Percentiles rank a stretch among this genome's conserved stretches.
Evolutionary conservation across 2,329 filamentous ascomycete species (phyloP).

Genomic region (Apiospora malaysiana): DNA sequence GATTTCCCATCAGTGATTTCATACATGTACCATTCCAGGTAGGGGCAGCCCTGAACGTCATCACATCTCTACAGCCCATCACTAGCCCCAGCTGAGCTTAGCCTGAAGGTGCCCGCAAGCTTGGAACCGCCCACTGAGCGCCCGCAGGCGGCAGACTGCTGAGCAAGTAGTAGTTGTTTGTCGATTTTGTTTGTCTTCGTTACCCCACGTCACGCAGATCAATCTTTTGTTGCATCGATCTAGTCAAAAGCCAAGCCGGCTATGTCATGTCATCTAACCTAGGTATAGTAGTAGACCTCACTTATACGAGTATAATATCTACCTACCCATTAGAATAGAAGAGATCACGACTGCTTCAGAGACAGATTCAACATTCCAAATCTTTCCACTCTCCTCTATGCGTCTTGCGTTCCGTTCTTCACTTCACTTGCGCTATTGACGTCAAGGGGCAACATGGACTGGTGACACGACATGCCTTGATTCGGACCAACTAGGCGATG

Average conservation of each 20-base stretch:
- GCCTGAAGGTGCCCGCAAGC: background rate
- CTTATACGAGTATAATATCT: background rate
- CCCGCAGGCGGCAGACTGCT: too few relatives aligned
- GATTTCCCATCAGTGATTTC: conserved; percentile 19
- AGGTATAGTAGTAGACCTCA: too few relatives aligned
- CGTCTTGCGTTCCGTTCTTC: background rate
- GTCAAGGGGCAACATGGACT: background rate
- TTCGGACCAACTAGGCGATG: background rate
- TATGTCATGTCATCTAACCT: conserved; percentile 16
- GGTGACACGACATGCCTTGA: background rate
- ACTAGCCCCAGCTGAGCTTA: conserved; percentile 6
- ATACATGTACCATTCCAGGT: too few relatives aligned
- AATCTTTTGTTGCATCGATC: background rate
- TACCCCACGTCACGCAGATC: conserved; percentile 3
- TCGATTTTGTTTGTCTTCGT: background rate
- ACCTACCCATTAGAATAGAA: background rate
- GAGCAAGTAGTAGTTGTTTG: background rate
- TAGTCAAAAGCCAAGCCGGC: conserved; percentile 2
- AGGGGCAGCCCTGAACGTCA: conserved; percentile 4
- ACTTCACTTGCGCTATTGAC: background rate
- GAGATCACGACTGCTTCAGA: background rate
- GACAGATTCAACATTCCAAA: background rate
- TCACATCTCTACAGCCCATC: background rate
- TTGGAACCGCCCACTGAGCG: conserved; percentile 1
- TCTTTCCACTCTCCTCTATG: background rate